These are phyloP conservation scores for Omphalea diandra DNA, from an alignment of 441 rosid genomes.

Conservation along the genomic window DNA sequence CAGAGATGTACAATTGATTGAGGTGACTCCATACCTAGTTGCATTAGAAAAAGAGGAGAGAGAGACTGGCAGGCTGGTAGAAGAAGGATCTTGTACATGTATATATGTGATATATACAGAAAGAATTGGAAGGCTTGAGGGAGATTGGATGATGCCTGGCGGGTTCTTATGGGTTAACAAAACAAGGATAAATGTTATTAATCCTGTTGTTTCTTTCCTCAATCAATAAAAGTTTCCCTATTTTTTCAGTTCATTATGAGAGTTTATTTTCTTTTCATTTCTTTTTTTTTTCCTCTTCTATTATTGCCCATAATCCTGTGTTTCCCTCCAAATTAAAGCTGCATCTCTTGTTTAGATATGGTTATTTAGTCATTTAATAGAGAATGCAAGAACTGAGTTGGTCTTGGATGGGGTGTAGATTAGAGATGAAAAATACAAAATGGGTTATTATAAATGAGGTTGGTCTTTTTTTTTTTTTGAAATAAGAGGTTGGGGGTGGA, in stretches of 20 bases:
- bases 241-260: constrained; percentile 17
- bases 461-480: not conserved
- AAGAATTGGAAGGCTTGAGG: constrained; percentile 42
- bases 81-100: constrained; percentile 43
- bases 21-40: constrained; percentile 29
- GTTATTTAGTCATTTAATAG: not conserved
- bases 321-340: no score
- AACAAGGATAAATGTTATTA: constrained; percentile 39
- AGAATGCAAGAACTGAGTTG: not conserved
- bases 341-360: not conserved
- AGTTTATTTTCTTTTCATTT: not conserved
- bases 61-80: constrained; percentile 43
- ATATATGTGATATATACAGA: constrained; percentile 57
- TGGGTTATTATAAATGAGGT: not conserved
- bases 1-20: constrained; percentile 37
- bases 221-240: constrained; percentile 33
- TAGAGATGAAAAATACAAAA: constrained; percentile 23
- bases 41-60: constrained; percentile 28
- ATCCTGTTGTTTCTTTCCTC: constrained; percentile 35
- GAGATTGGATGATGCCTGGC: constrained; percentile 38
- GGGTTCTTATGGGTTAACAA: constrained; percentile 43
- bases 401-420: constrained; percentile 5
- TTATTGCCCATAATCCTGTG: no score
- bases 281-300: not conserved
- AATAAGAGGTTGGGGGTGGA: not conserved